Base-by-base conservation (phyloP, 805 yeast species). In the Metschnikowia kunwiensis region DNA sequence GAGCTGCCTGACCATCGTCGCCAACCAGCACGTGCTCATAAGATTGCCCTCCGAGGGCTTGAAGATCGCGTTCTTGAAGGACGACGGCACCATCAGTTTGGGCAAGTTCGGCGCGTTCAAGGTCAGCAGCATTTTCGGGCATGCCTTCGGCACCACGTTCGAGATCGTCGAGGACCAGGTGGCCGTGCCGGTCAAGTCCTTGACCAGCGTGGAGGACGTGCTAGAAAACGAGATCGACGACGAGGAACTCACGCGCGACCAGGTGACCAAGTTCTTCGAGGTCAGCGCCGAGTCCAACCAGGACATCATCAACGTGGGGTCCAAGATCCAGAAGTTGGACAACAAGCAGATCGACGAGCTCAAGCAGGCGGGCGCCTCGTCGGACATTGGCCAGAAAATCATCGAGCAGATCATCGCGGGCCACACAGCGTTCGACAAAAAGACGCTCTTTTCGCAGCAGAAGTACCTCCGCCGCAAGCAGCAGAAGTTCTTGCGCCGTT, bases 91-190 rank as follows among this genome's bases (percentile, higher is more conserved):
- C 8, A 72, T 93, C 13, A 77, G 78, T 37, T 69, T 93, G 46
- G 98, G 98, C 2, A 91, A 93, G 57, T 93, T 91, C 60, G 99
- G 99, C 13, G 69, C 82, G 0, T 93, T 93, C 57, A 64, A 72
- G 20, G 86, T 83, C 2, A 77, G 80, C 44, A 82, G 77, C 34
- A 72, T 91, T 9, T 58, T 91, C 26, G 97, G 96, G 3, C 80
- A 70, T 50, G 83, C 88, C 5, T 84, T 76, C 53, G 98, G 97
- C 1, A 91, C 86, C 48, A 78, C 95, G 1, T 93, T 89, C 62
- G 97, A 91, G 54, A 82, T 91, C 28, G 54, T 70, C 19, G 86
- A 78, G 27, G 78, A 75, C 41, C 65, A 65, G 23, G 51, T 56
- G 19, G 77, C 78, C 9, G 61, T 58, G 27, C 80, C 83, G 3